phyloP scores from a whole-genome alignment of 2,329 filamentous ascomycete species.

The Cladophialophora psammophila region DNA sequence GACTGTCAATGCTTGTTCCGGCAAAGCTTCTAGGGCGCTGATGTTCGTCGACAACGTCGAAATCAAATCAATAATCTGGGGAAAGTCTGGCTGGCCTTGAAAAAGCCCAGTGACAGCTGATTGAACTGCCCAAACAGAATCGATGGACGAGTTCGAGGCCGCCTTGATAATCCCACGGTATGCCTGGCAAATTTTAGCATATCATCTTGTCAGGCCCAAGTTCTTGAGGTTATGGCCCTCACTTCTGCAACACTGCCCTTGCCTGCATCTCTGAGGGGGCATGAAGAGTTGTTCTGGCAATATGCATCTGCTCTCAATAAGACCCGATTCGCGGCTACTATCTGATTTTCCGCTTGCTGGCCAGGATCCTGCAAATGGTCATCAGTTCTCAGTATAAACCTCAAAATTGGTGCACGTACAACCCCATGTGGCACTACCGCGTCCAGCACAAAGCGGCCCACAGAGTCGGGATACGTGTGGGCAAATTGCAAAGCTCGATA shows the following conservation, averaged over 20 bases:
- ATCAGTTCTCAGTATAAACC: not conserved
- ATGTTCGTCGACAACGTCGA: slow-evolving; percentile 2
- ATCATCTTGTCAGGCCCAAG: not conserved
- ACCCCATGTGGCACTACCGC: slow-evolving; percentile 12
- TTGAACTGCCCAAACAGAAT: not conserved
- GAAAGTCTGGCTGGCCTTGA: not conserved
- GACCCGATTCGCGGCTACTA: slow-evolving; percentile 16
- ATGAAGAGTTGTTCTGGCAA: slow-evolving; percentile 22
- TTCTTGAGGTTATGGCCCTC: not conserved
- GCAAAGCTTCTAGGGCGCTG: slow-evolving; percentile 7
- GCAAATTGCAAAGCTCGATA: slow-evolving; percentile 21
- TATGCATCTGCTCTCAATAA: slow-evolving; percentile 18
- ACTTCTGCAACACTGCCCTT: slow-evolving; percentile 14
- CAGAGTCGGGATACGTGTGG: slow-evolving; percentile 7
- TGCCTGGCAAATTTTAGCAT: not conserved
- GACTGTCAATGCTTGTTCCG: slow-evolving; percentile 3
- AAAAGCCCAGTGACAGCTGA: not conserved
- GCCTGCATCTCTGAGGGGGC: slow-evolving; percentile 10
- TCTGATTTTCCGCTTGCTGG: slow-evolving; percentile 7
- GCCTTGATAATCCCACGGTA: not conserved
- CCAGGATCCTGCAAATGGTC: not conserved
- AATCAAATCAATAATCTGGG: slow-evolving; percentile 6
- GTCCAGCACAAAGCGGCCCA: slow-evolving; percentile 17
- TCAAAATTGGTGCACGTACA: slow-evolving; percentile 8
- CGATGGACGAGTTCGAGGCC: not conserved